phyloP scores from a whole-genome alignment of 2,329 filamentous ascomycete species.

The Penicillium sp. region DNA sequence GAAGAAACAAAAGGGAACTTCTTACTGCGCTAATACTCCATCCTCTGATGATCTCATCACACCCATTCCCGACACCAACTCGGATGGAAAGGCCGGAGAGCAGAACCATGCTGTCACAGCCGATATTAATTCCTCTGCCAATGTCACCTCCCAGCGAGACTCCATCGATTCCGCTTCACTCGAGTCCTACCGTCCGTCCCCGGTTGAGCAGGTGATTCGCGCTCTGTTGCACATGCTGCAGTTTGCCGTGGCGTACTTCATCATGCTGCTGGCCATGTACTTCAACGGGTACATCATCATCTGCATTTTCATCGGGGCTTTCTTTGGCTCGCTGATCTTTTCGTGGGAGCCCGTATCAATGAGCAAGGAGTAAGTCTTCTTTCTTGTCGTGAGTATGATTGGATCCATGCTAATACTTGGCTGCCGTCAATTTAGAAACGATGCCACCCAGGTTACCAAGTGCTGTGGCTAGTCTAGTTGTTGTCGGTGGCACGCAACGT shows the following conservation, averaged over 20 bases:
- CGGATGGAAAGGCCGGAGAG: neutral
- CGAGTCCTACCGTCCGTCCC: constrained; percentile 52
- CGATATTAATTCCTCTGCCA: no score
- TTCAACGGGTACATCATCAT: constrained; percentile 74
- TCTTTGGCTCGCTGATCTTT: constrained; percentile 69
- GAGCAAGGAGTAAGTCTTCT: constrained; percentile 11
- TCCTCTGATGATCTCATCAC: constrained; percentile 3
- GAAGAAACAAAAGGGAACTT: no score
- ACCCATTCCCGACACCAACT: neutral
- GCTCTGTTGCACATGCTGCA: constrained; percentile 67
- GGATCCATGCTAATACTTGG: neutral
- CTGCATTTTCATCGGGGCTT: constrained; percentile 74
- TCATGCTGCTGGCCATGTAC: constrained; percentile 69
- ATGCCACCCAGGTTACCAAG: constrained; percentile 19
- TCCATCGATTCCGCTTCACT: neutral
- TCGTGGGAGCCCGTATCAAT: constrained; percentile 57
- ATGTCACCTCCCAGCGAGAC: neutral
- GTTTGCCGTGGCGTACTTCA: constrained; percentile 72
- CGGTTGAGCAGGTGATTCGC: constrained; percentile 64
- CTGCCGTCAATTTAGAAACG: constrained; percentile 13
- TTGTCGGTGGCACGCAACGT: no score
- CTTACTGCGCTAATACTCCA: neutral
- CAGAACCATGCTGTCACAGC: neutral
- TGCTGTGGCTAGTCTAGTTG: constrained; percentile 16
- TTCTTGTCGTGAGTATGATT: neutral